phyloP scores from a whole-genome alignment of 306 rosid species.

The cucumber (Cucumis sativus) region DNA sequence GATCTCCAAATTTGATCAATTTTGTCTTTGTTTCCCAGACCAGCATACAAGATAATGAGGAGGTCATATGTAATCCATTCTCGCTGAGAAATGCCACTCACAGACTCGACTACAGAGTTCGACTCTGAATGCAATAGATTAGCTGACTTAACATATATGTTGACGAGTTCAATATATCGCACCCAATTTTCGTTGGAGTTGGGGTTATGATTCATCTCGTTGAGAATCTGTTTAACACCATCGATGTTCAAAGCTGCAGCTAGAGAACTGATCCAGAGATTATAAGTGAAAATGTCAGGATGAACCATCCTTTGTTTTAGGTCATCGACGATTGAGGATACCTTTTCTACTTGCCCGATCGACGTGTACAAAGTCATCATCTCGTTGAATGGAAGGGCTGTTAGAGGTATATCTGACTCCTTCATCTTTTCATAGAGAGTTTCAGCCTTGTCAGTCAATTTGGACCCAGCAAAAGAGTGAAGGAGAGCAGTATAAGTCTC shows the following conservation, averaged over 20 bases:
- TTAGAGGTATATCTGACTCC: slow-evolving; percentile 36
- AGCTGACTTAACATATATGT: slow-evolving; percentile 37
- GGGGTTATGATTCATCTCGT: slow-evolving; percentile 47
- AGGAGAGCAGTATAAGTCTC: slow-evolving; percentile 86
- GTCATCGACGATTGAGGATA: slow-evolving; percentile 52
- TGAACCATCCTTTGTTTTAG: slow-evolving; percentile 42
- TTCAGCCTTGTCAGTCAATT: slow-evolving; percentile 71
- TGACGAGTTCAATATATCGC: slow-evolving; percentile 51
- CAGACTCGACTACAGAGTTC: slow-evolving; percentile 48
- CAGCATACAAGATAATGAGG: slow-evolving; percentile 69
- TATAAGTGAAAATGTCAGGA: slow-evolving; percentile 80
- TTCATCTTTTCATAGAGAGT: slow-evolving; percentile 51
- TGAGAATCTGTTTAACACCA: slow-evolving; percentile 49
- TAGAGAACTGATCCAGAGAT: slow-evolving; percentile 81
- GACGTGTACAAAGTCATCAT: slow-evolving; percentile 93
- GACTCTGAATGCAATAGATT: slow-evolving; percentile 41
- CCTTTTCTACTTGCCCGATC: slow-evolving; percentile 77
- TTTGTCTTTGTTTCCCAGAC: slow-evolving; percentile 58
- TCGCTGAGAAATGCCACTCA: slow-evolving; percentile 53
- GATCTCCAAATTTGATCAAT: slow-evolving; percentile 83
- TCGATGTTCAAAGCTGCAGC: slow-evolving; percentile 58
- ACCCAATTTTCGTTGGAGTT: slow-evolving; percentile 52
- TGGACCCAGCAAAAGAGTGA: slow-evolving; percentile 70
- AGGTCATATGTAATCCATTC: slow-evolving; percentile 91
- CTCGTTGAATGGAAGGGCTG: slow-evolving; percentile 71